A percentile compares a stretch with the other conserved stretches of the same genome.
Conservation (phyloP, 2,329 filamentous ascomycete genomes). For the Aspergillus sp. region DNA sequence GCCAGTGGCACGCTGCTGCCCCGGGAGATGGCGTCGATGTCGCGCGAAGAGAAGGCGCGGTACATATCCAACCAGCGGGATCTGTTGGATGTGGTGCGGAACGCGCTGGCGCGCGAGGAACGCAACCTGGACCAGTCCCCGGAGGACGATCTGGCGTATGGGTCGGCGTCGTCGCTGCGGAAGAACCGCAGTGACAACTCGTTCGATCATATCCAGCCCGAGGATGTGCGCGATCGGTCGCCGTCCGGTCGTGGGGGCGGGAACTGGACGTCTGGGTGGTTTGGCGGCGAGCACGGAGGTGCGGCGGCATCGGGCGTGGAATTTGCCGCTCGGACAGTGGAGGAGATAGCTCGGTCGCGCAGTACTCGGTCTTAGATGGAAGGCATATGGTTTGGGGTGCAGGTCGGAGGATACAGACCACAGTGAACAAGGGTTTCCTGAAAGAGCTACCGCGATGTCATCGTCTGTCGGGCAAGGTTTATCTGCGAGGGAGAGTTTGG, state of each 20-base stretch:
- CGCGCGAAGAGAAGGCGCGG: slow-evolving; percentile 62
- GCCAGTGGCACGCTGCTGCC: slow-evolving; percentile 67
- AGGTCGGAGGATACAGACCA: too few relatives aligned
- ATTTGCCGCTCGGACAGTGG: slow-evolving; percentile 25
- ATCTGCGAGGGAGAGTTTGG: too few relatives aligned
- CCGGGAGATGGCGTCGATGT: slow-evolving; percentile 60
- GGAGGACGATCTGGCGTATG: slow-evolving; percentile 41
- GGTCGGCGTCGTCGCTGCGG: slow-evolving; percentile 49
- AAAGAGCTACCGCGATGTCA: too few relatives aligned
- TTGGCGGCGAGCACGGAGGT: slow-evolving; percentile 12
- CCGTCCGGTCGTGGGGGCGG: slow-evolving; percentile 16
- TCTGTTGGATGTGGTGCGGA: slow-evolving; percentile 68
- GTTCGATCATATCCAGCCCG: slow-evolving; percentile 83
- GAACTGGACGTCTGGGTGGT: slow-evolving; percentile 32
- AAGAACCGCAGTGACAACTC: slow-evolving; percentile 85
- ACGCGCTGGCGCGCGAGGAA: slow-evolving; percentile 77
- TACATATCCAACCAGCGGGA: slow-evolving; percentile 80
- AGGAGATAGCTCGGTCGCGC: slow-evolving; percentile 22
- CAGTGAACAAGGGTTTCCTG: too few relatives aligned
- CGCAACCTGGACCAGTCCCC: slow-evolving; percentile 50
- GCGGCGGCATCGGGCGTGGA: slow-evolving; percentile 25
- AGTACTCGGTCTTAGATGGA: slow-evolving; percentile 1
- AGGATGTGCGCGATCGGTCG: slow-evolving; percentile 49
- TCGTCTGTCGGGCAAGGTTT: too few relatives aligned
- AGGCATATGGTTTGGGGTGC: too few relatives aligned